phyloP scores from a whole-genome alignment of 306 rosid species.

The Fragaria vesca region DNA sequence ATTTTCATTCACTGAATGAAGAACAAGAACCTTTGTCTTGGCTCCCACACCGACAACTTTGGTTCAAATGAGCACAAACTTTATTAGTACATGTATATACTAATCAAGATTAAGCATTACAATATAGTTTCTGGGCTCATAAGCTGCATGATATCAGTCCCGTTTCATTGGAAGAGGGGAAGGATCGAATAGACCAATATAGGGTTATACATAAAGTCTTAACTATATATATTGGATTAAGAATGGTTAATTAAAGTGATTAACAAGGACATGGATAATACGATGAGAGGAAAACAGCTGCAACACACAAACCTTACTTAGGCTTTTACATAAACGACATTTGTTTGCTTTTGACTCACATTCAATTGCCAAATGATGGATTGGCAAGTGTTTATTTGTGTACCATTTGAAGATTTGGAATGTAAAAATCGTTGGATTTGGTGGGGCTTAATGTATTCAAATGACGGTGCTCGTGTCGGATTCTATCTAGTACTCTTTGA shows the following conservation, averaged over 20 bases:
- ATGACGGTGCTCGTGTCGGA: not conserved
- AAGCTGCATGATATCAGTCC: not conserved
- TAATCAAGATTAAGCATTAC: not conserved
- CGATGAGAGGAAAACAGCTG: conserved; percentile 1
- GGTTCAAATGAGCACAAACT: not conserved
- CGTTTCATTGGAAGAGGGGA: not conserved
- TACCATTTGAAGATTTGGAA: not conserved
- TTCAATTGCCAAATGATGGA: not conserved
- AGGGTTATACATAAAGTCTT: not conserved
- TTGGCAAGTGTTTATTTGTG: not conserved
- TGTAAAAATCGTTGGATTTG: not conserved
- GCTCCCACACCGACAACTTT: conserved; percentile 4
- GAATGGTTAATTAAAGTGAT: not conserved
- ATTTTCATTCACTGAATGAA: not conserved
- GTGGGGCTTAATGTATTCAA: not conserved
- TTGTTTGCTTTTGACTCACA: not conserved
- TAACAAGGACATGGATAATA: not conserved
- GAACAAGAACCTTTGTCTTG: conserved; percentile 1
- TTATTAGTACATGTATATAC: not conserved
- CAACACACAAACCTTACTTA: not conserved
- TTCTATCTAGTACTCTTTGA: not conserved
- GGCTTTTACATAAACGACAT: not conserved
- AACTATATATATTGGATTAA: not conserved
- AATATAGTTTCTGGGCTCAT: not conserved
- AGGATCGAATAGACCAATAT: not conserved